Conservation (phyloP, 768 basidiomycete species). For the Russula lepida region DNA sequence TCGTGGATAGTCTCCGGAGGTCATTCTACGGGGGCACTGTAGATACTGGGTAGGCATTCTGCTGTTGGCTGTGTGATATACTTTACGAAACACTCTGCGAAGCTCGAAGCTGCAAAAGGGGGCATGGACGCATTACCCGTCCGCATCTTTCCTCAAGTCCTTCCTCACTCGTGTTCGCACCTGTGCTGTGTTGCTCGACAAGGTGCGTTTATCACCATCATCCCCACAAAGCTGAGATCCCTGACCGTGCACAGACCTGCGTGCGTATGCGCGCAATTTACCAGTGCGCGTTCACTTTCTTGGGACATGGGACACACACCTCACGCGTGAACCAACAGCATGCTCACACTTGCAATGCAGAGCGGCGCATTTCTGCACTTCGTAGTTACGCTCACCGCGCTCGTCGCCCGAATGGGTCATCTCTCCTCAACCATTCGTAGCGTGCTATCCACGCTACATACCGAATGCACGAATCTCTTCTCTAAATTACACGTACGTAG, state of each 20-base stretch:
- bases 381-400: slow-evolving; percentile 51
- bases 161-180: slow-evolving; percentile 32
- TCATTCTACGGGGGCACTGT: slow-evolving; percentile 43
- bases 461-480: slow-evolving; percentile 4
- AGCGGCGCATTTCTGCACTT: slow-evolving; percentile 67
- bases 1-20: slow-evolving; percentile 33
- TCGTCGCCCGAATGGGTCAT: slow-evolving; percentile 45
- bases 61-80: neutral
- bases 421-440: slow-evolving; percentile 2
- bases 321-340: slow-evolving; percentile 32
- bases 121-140: slow-evolving; percentile 58
- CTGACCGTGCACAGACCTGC: slow-evolving; percentile 32
- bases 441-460: neutral
- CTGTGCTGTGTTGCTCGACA: slow-evolving; percentile 36
- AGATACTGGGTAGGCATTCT: slow-evolving; percentile 30
- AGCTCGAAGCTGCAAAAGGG: slow-evolving; percentile 49
- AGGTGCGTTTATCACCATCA: slow-evolving; percentile 30
- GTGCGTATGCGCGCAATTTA: slow-evolving; percentile 44
- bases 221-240: neutral
- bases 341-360: slow-evolving; percentile 56
- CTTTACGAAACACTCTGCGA: neutral
- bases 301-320: neutral
- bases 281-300: slow-evolving; percentile 30
- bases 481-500: slow-evolving; percentile 9
- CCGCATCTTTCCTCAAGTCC: slow-evolving; percentile 28